phyloP scores from a whole-genome alignment of 805 yeast genomes.

The Saturnispora sanitii region DNA sequence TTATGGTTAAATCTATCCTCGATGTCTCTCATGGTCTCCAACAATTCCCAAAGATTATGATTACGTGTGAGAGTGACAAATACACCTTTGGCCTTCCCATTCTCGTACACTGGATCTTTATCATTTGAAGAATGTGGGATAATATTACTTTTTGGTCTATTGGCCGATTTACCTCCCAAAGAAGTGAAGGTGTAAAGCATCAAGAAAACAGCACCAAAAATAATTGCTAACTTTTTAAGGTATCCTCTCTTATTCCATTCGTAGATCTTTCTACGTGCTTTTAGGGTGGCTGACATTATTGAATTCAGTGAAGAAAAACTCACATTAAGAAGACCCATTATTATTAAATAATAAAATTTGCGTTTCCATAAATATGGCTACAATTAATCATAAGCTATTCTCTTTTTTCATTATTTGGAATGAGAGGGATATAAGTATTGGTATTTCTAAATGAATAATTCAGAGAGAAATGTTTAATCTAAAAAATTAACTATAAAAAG shows the following conservation, averaged over 20 bases:
- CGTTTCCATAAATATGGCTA: not conserved
- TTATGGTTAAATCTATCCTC: slow-evolving; percentile 83
- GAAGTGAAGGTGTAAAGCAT: slow-evolving; percentile 2
- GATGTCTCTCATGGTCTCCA: slow-evolving; percentile 57
- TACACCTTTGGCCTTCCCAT: slow-evolving; percentile 31
- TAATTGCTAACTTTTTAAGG: not conserved
- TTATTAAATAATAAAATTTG: no score
- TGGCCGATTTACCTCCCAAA: not conserved
- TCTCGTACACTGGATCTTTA: not conserved
- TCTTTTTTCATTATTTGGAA: no score
- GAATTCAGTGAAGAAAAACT: not conserved
- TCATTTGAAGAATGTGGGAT: not conserved
- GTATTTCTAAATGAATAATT: no score
- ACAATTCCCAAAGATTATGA: slow-evolving; percentile 48
- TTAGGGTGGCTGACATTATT: slow-evolving; percentile 5
- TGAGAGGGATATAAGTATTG: no score
- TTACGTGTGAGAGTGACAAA: slow-evolving; percentile 74
- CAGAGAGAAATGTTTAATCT: not conserved
- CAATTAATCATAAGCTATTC: no score
- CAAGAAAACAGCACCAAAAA: slow-evolving; percentile 1
- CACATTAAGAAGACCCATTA: not conserved
- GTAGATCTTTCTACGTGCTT: slow-evolving; percentile 5
- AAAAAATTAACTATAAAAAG: not conserved
- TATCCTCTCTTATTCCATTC: slow-evolving; percentile 8
- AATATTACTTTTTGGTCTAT: no score